These are phyloP conservation scores for Dothidotthia symphoricarpi DNA, from an alignment of 2,329 filamentous ascomycete genomes.

Conservation along the genomic window DNA sequence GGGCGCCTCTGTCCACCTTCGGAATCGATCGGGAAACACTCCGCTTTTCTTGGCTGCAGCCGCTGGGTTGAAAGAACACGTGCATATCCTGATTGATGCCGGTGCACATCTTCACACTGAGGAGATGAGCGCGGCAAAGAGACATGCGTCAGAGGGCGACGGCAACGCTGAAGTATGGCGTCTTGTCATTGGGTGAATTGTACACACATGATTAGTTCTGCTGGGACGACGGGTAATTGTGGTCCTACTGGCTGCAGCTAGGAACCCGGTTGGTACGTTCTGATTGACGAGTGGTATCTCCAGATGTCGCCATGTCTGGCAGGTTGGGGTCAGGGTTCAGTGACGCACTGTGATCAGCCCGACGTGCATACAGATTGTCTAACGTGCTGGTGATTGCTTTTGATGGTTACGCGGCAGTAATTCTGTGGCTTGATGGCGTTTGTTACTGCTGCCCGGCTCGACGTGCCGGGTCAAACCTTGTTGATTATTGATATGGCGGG, in stretches of 20 bases:
- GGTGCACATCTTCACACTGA: conserved; percentile 61
- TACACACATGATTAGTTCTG: conserved; percentile 9
- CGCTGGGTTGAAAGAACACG: conserved; percentile 55
- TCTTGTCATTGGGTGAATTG: conserved; percentile 33
- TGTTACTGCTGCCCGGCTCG: conserved; percentile 14
- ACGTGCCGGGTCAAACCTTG: conserved; percentile 1
- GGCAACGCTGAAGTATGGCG: conserved; percentile 36
- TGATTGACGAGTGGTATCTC: conserved; percentile 20
- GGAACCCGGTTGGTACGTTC: conserved; percentile 10
- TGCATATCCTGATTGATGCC: conserved; percentile 54
- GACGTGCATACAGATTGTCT: conserved; percentile 11
- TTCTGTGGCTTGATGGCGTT: conserved; percentile 13
- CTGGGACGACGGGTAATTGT: conserved; percentile 31
- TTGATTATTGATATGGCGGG: conserved; percentile 7
- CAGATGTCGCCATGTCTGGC: conserved; percentile 29
- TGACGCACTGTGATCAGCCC: conserved; percentile 24
- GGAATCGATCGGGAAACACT: conserved; percentile 58
- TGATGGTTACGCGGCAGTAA: conserved; percentile 21
- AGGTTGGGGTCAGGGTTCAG: conserved; percentile 24
- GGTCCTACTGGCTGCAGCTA: conserved; percentile 23
- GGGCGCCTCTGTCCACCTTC: conserved; percentile 59
- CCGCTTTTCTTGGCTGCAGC: conserved; percentile 60
- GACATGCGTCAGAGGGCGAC: conserved; percentile 41
- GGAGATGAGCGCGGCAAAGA: conserved; percentile 54
- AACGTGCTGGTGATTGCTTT: conserved; percentile 19